Evolutionary conservation across 768 basidiomycete species (phyloP).

Genomic region (Coprinopsis sp.): DNA sequence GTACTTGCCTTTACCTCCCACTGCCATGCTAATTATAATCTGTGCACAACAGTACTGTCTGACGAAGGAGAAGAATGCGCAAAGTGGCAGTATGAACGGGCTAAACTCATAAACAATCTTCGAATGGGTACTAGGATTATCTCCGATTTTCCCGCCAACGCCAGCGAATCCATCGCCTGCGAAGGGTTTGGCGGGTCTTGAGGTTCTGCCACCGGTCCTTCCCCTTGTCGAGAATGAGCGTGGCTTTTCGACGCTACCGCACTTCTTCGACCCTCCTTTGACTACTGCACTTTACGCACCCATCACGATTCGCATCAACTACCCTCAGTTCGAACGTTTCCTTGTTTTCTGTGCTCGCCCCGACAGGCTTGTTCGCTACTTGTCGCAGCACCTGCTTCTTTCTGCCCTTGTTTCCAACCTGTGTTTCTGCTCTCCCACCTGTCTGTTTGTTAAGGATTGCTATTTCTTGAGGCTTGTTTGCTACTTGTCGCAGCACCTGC

Average conservation of each 20-base stretch:
- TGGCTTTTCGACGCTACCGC: background rate
- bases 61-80: conserved; percentile 12
- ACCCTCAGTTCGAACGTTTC: no score
- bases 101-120: background rate
- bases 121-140: background rate
- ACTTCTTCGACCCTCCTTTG: background rate
- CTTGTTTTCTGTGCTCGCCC: background rate
- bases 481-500: no score
- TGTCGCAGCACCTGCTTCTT: no score
- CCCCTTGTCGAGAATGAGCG: background rate
- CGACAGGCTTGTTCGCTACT: background rate
- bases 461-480: background rate
- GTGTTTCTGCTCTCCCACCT: background rate
- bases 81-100: background rate
- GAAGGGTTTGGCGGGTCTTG: background rate
- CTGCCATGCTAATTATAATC: background rate
- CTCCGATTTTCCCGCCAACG: background rate
- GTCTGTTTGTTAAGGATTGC: no score
- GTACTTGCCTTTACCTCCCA: conserved; percentile 27
- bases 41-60: conserved; percentile 1
- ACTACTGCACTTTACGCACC: background rate
- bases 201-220: background rate
- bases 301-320: background rate
- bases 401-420: background rate
- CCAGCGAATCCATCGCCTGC: background rate